Conservation (phyloP, 495 filamentous ascomycete species). For the Aspergillus ellipticus region DNA sequence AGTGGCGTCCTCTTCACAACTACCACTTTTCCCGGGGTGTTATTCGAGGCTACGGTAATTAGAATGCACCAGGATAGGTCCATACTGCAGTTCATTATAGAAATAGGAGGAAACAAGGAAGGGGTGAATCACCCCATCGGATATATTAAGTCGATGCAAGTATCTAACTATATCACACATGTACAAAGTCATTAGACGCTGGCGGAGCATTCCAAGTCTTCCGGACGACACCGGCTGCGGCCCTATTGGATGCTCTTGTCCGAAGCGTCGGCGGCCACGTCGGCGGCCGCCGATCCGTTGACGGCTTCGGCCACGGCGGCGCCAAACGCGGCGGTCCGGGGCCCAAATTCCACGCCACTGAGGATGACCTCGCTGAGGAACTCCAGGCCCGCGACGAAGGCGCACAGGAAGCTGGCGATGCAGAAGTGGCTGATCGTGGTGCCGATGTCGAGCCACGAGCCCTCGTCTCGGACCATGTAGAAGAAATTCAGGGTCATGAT, state of each 20-base stretch:
- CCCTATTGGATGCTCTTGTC: neutral
- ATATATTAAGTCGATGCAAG: neutral
- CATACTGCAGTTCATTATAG: too few relatives aligned
- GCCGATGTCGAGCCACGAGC: constrained; percentile 96
- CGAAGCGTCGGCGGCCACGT: neutral
- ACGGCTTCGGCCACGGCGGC: constrained; percentile 3
- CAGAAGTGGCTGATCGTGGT: constrained; percentile 91
- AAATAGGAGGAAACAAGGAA: too few relatives aligned
- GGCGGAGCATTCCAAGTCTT: neutral
- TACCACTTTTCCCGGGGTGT: too few relatives aligned
- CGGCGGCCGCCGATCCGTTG: neutral
- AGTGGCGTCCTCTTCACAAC: too few relatives aligned
- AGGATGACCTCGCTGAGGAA: constrained; percentile 81
- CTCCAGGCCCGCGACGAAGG: constrained; percentile 89
- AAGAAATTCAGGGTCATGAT: constrained; percentile 96
- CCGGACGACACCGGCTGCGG: neutral
- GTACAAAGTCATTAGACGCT: constrained; percentile 10
- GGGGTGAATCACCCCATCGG: neutral
- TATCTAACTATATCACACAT: constrained; percentile 18
- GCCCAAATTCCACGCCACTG: constrained; percentile 70
- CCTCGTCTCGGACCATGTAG: constrained; percentile 93
- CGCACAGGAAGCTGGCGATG: constrained; percentile 83
- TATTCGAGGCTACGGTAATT: too few relatives aligned
- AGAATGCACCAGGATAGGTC: too few relatives aligned
- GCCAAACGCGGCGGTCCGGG: constrained; percentile 2